Percentiles rank a stretch among this genome's conserved stretches.
Conservation (phyloP, 2,329 filamentous ascomycete species). For the Colletotrichum tropicicola region DNA sequence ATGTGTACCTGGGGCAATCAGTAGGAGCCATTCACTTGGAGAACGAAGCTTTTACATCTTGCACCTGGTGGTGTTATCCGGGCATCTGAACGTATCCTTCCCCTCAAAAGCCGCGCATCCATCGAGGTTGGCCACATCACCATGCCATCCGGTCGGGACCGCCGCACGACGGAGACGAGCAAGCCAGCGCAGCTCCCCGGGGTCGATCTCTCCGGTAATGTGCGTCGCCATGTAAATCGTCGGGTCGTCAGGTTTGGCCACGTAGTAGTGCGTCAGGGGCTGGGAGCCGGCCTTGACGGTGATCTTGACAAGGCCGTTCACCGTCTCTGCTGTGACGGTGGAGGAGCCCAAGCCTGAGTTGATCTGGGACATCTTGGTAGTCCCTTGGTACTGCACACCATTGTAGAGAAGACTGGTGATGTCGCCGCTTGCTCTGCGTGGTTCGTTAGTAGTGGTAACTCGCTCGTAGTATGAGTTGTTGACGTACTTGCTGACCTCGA, state of each 20-base stretch:
- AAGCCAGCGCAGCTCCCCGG: slow-evolving; percentile 35
- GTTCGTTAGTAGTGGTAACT: slow-evolving; percentile 31
- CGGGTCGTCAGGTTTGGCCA: slow-evolving; percentile 32
- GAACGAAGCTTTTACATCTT: slow-evolving; percentile 6
- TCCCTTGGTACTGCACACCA: slow-evolving; percentile 56
- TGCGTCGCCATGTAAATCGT: slow-evolving; percentile 37
- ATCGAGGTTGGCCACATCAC: slow-evolving; percentile 33
- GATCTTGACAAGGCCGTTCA: slow-evolving; percentile 33
- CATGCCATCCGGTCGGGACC: slow-evolving; percentile 34
- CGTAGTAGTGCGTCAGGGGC: slow-evolving; percentile 36
- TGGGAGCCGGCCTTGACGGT: slow-evolving; percentile 31
- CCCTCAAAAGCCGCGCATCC: slow-evolving; percentile 33
- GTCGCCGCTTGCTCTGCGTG: slow-evolving; percentile 64
- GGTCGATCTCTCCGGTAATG: slow-evolving; percentile 34
- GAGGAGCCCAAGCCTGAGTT: slow-evolving; percentile 52
- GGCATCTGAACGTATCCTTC: slow-evolving; percentile 32
- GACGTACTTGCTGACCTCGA: slow-evolving; percentile 34
- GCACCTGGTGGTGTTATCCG: slow-evolving; percentile 25
- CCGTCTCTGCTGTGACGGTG: slow-evolving; percentile 32
- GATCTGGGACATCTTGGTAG: slow-evolving; percentile 55
- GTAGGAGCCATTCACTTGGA: background rate
- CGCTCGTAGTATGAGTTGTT: too few relatives aligned
- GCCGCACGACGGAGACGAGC: slow-evolving; percentile 30
- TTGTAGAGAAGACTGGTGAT: slow-evolving; percentile 68
- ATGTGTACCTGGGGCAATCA: slow-evolving; percentile 52